Evolutionary conservation across 116 monocot genomes (phyloP), one percentile per base, ranked within the genome.

Genomic region (Thalassia testudinum): DNA sequence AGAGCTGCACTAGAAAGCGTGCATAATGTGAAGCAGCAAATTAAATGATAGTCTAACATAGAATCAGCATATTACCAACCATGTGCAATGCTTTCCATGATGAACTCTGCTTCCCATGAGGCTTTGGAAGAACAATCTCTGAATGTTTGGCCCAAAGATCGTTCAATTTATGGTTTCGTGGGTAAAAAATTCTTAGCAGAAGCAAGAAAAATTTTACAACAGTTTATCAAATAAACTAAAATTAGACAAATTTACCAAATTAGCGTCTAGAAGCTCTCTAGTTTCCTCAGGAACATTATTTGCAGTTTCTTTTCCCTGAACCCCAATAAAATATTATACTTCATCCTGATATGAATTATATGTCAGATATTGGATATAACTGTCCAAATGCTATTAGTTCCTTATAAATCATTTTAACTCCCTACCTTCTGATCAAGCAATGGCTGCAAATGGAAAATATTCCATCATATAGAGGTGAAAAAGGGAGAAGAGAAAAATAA

Each of bases 361-460:
- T n/a, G n/a, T n/a, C n/a, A 52, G 24, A 52, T 3, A 40, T 40
- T 14, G 14, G 7, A 40, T 8, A 14, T 14, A 40, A 40, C n/a
- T n/a, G n/a, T n/a, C n/a, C n/a, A n/a, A n/a, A 40, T 7, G 40
- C 7, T 40, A 14, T 14, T 14, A 7, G 14, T 40, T 7, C 7
- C 7, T 40, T 40, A 40, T 8, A 7, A 14, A 40, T 40, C 14
- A 7, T 54, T n/a, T n/a, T 7, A 14, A 47, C 29, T 45, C 21
- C n/a, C 34, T 70, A 95, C 93, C 84, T 87, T 87, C 47, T 84
- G 87, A 42, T 95, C 93, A 76, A 87, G 93, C 93, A 95, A 84
- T 24, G 93, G 87, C 56, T 95, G 93, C 52, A 93, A 76, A 69
- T 93, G 93, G 68, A 93, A 93, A 27, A 93, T 72, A 67, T 93